phyloP scores from a whole-genome alignment of 495 filamentous ascomycete genomes.

The Penicillium coffeae region DNA sequence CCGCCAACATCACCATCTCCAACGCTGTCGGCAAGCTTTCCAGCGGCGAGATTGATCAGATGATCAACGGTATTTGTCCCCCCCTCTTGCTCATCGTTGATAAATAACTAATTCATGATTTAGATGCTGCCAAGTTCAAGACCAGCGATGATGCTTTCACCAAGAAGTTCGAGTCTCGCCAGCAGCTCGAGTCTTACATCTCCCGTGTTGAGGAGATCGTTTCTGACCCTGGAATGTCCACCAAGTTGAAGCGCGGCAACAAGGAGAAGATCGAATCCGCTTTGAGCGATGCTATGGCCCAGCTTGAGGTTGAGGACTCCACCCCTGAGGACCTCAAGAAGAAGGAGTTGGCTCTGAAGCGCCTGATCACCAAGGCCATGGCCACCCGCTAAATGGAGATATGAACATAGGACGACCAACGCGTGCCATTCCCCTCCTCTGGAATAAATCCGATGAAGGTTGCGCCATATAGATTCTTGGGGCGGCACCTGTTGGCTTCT shows the following conservation, averaged over 20 bases:
- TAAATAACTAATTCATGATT: constrained; percentile 13
- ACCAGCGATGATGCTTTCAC: constrained; percentile 94
- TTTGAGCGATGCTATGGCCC: constrained; percentile 79
- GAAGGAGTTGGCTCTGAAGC: constrained; percentile 98
- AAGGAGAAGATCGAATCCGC: constrained; percentile 99
- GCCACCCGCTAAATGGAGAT: constrained; percentile 64
- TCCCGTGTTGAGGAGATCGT: constrained; percentile 97
- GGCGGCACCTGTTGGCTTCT: constrained; percentile 20
- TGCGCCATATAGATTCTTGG: constrained; percentile 23
- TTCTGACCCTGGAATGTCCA: constrained; percentile 89
- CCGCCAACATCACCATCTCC: constrained; percentile 99
- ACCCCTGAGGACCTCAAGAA: constrained; percentile 95
- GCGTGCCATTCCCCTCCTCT: constrained; percentile 11
- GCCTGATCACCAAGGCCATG: constrained; percentile 96
- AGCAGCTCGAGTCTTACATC: constrained; percentile 99
- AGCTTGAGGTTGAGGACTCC: constrained; percentile 84
- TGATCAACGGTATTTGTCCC: constrained; percentile 70
- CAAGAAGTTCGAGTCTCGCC: constrained; percentile 97
- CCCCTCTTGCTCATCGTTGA: neutral
- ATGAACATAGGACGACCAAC: constrained; percentile 26
- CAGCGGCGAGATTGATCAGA: constrained; percentile 90
- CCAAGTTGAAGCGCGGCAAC: constrained; percentile 97
- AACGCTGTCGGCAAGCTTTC: constrained; percentile 99
- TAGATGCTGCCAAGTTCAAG: constrained; percentile 99
- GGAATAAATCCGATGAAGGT: constrained; percentile 13